Percentiles rank a stretch among this genome's conserved stretches.
phyloP scores from a whole-genome alignment of 1,139 yeast genomes.

The Geotrichum phurueaensis region DNA sequence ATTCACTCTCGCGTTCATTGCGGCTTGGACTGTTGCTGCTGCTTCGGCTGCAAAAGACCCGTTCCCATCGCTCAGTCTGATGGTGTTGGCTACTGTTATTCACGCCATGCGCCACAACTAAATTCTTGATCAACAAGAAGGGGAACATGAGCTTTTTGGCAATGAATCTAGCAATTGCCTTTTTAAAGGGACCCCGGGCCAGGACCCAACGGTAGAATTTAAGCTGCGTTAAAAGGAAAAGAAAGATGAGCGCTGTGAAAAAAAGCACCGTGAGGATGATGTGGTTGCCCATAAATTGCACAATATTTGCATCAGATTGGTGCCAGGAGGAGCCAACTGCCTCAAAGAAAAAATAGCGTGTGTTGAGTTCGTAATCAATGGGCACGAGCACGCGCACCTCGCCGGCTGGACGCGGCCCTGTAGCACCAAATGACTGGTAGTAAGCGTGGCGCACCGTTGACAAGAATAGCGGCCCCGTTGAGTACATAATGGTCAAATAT shows the following conservation, averaged over 20 bases:
- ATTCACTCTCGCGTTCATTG: background rate
- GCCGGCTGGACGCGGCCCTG: constrained; percentile 21
- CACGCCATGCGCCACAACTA: background rate
- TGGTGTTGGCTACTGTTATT: no score
- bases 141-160: background rate
- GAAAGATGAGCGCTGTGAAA: constrained; percentile 56
- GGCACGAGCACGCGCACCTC: constrained; percentile 58
- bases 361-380: constrained; percentile 42
- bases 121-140: background rate
- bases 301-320: constrained; percentile 69
- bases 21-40: background rate
- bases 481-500: constrained; percentile 84
- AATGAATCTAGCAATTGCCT: background rate
- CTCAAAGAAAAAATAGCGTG: constrained; percentile 52
- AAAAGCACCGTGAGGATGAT: constrained; percentile 60
- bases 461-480: constrained; percentile 85
- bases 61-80: no score
- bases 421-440: constrained; percentile 44
- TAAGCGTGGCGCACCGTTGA: constrained; percentile 84
- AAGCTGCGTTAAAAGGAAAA: constrained; percentile 57
- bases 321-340: constrained; percentile 87
- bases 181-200: background rate
- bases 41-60: background rate
- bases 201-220: constrained; percentile 39
- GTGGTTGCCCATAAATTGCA: constrained; percentile 65